Evolutionary conservation across 306 rosid genomes (phyloP), one percentile per base, ranked within the genome.

Genomic region (Abrus precatorius): DNA sequence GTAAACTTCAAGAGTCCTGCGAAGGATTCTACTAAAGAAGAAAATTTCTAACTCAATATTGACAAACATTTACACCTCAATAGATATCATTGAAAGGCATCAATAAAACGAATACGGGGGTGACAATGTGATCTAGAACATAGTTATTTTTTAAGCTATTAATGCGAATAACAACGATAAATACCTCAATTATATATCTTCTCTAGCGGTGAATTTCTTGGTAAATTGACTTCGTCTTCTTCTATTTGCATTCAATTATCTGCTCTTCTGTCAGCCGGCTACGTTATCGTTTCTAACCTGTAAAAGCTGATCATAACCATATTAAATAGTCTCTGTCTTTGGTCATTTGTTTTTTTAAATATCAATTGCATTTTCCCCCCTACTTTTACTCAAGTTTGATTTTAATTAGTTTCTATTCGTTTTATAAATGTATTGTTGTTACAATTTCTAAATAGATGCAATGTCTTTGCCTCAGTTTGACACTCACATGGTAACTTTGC

Each of bases 161-260:
- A 38, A 53, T 53, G 63, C 50, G 2, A 9, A 44, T 29, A 5
- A 5, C 28, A 44, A 44, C 7, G 74, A 32, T 48, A 6, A 28
- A 69, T 61, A 20, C 3, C 40, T 40, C 43, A 55, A 59, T 20
- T 20, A 20, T 20, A 20, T 20, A 20, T 20, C 20, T 20, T 20
- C 20, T 20, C 20, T 20, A 61, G n/a, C 49, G 1, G 3, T 72
- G 79, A 80, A 29, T 28, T 32, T 28, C 20, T 32, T 3, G 40
- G 53, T 59, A 7, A 56, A 45, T 68, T 81, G 78, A 76, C 78
- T 69, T 75, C 0, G 49, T 76, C 85, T 74, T 64, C 82, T 76
- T 74, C 47, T 27, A 20, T n/a, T 59, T 54, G 13, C 66, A 69
- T 76, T 70, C 13, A 40, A 50, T 76, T 27, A 28, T 38, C 4